phyloP scores from a whole-genome alignment of 148 eudicot species.

The Rhododendron ovatum region DNA sequence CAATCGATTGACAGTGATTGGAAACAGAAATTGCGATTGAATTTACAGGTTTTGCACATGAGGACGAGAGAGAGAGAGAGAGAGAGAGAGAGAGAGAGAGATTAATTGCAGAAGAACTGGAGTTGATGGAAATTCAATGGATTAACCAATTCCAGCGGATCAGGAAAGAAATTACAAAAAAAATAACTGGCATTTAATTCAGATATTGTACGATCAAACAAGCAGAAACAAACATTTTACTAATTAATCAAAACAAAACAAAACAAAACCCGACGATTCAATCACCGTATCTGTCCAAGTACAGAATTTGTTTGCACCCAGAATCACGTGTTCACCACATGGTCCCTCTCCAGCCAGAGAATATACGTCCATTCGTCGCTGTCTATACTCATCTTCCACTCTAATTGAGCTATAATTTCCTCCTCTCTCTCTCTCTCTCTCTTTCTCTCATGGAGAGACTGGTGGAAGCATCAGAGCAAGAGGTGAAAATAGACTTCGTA shows the following conservation, averaged over 20 bases:
- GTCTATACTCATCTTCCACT: neutral
- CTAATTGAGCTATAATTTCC: too few relatives aligned
- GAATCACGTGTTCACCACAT: constrained; percentile 1
- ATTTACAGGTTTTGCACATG: neutral
- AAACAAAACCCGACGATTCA: neutral
- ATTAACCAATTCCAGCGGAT: neutral
- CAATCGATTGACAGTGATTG: neutral
- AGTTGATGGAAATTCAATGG: neutral
- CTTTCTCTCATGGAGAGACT: constrained; percentile 34
- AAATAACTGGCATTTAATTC: neutral
- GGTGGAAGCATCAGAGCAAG: constrained; percentile 38
- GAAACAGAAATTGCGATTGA: neutral
- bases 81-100: neutral
- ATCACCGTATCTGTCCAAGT: neutral
- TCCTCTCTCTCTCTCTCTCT: neutral
- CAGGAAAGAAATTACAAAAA: too few relatives aligned
- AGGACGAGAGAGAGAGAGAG: neutral
- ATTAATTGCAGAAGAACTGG: neutral
- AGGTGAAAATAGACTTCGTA: constrained; percentile 36
- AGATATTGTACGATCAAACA: neutral
- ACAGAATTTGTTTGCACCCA: neutral
- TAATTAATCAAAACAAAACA: too few relatives aligned
- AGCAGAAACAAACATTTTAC: neutral
- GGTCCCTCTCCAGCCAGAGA: neutral
- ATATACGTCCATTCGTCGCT: neutral